A percentile compares a stretch with the other conserved stretches of the same genome.
Evolutionary conservation across 805 yeast genomes (phyloP).

Genomic region (Isabelozyma rhagii): DNA sequence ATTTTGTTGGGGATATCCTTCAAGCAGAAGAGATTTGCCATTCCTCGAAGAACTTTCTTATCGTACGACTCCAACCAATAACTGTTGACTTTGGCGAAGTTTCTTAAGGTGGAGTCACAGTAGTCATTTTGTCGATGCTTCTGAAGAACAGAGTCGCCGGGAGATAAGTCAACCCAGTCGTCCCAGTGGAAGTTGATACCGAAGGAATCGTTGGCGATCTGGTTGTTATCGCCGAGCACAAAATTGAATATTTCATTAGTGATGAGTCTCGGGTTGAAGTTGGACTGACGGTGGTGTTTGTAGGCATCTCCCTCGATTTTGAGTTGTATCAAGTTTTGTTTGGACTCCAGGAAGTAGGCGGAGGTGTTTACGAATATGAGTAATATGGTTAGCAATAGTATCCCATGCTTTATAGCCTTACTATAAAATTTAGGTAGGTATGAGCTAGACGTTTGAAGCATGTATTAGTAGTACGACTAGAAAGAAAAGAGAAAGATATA

Average conservation of each 20-base stretch:
- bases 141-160: slow-evolving; percentile 18
- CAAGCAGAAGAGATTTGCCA: slow-evolving; percentile 31
- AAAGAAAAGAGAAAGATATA: not conserved
- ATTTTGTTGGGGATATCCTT: slow-evolving; percentile 25
- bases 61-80: slow-evolving; percentile 31
- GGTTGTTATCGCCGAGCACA: not conserved
- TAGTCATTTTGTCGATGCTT: slow-evolving; percentile 16
- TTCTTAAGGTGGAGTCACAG: slow-evolving; percentile 18
- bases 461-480: not conserved
- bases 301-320: not conserved
- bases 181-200: slow-evolving; percentile 41
- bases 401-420: slow-evolving; percentile 12
- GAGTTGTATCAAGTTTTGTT: not conserved
- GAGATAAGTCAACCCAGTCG: slow-evolving; percentile 32
- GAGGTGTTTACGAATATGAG: not conserved
- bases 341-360: not conserved
- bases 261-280: not conserved
- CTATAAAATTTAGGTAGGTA: slow-evolving; percentile 13
- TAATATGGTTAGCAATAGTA: not conserved
- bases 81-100: slow-evolving; percentile 26
- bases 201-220: slow-evolving; percentile 5
- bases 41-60: slow-evolving; percentile 29
- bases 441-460: not conserved
- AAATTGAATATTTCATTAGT: slow-evolving; percentile 1
- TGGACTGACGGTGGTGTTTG: not conserved